Conservation (phyloP, 2,329 filamentous ascomycete genomes). For the Exophiala mesophila region DNA sequence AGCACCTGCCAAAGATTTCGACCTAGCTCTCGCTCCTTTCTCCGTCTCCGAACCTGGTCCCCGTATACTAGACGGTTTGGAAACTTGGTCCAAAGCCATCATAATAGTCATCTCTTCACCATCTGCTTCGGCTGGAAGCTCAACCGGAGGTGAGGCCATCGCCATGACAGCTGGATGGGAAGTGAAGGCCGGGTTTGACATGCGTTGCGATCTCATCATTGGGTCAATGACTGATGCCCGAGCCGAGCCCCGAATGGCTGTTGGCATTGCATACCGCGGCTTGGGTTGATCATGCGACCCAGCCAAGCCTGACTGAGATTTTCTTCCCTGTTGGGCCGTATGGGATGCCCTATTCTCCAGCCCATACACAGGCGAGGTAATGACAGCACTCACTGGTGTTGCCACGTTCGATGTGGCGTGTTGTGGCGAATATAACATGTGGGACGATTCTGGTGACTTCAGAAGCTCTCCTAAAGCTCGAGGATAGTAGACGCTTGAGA, state of each 20-base stretch:
- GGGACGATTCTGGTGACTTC: conserved; percentile 17
- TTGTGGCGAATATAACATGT: conserved; percentile 13
- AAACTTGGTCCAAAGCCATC: conserved; percentile 2
- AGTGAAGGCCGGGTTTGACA: conserved; percentile 20
- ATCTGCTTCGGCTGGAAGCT: conserved; percentile 11
- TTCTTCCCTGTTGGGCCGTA: conserved; percentile 8
- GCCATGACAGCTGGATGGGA: conserved; percentile 23
- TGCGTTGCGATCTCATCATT: conserved; percentile 10
- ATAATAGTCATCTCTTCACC: neutral
- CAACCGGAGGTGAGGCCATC: conserved; percentile 20
- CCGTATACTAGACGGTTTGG: conserved; percentile 17
- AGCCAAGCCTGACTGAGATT: too few species aligned
- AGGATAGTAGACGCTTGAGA: conserved; percentile 24
- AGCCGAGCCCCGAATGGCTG: conserved; percentile 5
- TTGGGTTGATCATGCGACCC: too few species aligned
- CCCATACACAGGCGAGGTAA: conserved; percentile 7
- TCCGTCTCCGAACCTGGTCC: conserved; percentile 24
- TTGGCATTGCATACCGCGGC: neutral
- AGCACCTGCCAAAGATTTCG: conserved; percentile 10
- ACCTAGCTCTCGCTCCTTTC: conserved; percentile 9
- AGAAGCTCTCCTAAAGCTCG: conserved; percentile 18
- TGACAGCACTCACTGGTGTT: conserved; percentile 14
- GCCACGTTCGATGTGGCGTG: conserved; percentile 7
- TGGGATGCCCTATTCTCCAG: conserved; percentile 12
- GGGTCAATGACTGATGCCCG: conserved; percentile 10